These are phyloP conservation scores for Podospora tetraspora DNA, from an alignment of 495 filamentous ascomycete genomes.

Conservation along the genomic window DNA sequence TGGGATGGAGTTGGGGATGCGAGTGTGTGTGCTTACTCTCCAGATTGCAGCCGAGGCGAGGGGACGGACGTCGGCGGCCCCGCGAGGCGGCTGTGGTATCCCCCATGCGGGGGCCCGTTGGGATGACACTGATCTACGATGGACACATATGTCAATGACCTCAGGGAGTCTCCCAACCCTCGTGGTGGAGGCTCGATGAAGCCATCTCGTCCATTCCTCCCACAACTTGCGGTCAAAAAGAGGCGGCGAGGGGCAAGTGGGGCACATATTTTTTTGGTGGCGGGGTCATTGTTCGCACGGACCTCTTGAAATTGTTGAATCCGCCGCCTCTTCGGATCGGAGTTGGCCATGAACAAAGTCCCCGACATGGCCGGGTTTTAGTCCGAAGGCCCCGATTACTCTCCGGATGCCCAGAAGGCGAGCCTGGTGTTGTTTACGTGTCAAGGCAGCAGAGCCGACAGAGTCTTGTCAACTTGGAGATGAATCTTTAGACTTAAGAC, in stretches of 20 bases:
- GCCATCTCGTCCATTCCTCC: slow-evolving; percentile 6
- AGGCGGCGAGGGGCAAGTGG: slow-evolving; percentile 22
- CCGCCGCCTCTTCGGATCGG: neutral
- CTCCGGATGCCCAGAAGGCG: neutral
- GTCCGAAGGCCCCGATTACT: neutral
- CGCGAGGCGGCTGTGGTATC: neutral
- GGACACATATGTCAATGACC: neutral
- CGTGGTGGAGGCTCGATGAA: slow-evolving; percentile 5
- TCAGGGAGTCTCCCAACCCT: neutral
- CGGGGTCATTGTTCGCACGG: slow-evolving; percentile 25
- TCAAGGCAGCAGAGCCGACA: neutral
- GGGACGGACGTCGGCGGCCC: neutral
- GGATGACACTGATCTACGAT: neutral
- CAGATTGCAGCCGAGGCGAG: neutral
- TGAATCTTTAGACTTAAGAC: neutral
- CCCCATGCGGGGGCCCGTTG: neutral
- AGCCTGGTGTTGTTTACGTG: neutral
- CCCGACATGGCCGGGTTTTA: slow-evolving; percentile 5
- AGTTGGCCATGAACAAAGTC: neutral
- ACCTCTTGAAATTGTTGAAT: slow-evolving; percentile 18
- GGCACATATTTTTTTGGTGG: slow-evolving; percentile 20
- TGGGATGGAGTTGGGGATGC: neutral
- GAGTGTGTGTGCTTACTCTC: slow-evolving; percentile 3
- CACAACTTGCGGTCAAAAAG: neutral
- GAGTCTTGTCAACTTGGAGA: neutral